phyloP scores from a whole-genome alignment of 345 rosid species.

The Citrus glauca region DNA sequence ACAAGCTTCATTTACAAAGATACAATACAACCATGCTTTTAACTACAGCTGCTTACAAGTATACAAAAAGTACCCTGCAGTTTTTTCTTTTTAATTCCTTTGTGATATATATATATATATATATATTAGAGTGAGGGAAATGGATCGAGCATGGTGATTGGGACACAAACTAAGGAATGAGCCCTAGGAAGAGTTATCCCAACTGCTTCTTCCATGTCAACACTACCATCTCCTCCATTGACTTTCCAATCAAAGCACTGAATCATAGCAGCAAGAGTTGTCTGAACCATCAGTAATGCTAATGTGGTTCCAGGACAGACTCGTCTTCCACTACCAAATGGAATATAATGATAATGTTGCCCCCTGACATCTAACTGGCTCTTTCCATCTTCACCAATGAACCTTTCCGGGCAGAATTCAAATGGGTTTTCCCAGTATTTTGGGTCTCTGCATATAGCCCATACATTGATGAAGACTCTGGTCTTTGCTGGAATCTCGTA shows the following conservation, averaged over 20 bases:
- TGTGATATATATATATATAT: too few species aligned
- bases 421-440: not conserved
- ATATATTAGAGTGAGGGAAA: not conserved
- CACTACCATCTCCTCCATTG: slow-evolving; percentile 24
- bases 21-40: too few species aligned
- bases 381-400: not conserved
- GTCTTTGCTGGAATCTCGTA: slow-evolving; percentile 52
- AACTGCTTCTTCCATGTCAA: slow-evolving; percentile 53
- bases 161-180: slow-evolving; percentile 44
- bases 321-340: slow-evolving; percentile 71
- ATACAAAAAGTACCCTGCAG: too few species aligned
- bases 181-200: slow-evolving; percentile 57
- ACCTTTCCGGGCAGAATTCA: too few species aligned
- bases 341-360: slow-evolving; percentile 47
- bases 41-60: too few species aligned
- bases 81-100: too few species aligned
- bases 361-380: slow-evolving; percentile 47
- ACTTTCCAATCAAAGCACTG: slow-evolving; percentile 57
- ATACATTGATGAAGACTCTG: slow-evolving; percentile 41
- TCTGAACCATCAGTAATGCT: slow-evolving; percentile 44
- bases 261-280: slow-evolving; percentile 38
- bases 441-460: slow-evolving; percentile 61
- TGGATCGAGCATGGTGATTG: slow-evolving; percentile 35
- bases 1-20: too few species aligned
- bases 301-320: slow-evolving; percentile 58